These are phyloP conservation scores for Adiantum capillusveneris DNA, from an alignment of 75 land plant genomes.

Conservation along the genomic window DNA sequence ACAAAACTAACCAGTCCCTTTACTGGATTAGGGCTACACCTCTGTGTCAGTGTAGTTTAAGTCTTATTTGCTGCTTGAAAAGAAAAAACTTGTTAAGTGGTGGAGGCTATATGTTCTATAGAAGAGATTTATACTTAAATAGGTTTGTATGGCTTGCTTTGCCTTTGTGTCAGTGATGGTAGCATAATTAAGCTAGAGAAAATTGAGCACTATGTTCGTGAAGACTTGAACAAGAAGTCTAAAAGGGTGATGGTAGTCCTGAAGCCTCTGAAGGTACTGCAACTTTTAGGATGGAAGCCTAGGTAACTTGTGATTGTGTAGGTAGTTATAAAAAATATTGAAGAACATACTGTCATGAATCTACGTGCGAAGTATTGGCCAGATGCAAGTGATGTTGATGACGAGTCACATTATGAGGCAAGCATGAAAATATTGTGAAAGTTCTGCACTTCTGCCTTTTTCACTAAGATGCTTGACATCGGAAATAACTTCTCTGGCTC, in stretches of 20 bases:
- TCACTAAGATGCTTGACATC: neutral
- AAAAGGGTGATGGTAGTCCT: slow-evolving; percentile 88
- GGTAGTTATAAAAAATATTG: slow-evolving; percentile 89
- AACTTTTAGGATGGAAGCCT: neutral
- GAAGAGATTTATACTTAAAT: too few relatives aligned
- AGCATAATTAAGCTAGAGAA: slow-evolving; percentile 60
- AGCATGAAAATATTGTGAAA: neutral
- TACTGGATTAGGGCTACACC: too few relatives aligned
- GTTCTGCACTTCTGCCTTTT: neutral
- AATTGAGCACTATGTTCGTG: slow-evolving; percentile 81
- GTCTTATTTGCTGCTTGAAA: too few relatives aligned
- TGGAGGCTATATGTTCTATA: too few relatives aligned
- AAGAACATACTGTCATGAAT: slow-evolving; percentile 30
- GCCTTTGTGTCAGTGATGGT: slow-evolving; percentile 87
- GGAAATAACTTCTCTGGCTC: neutral
- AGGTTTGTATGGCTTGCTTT: too few relatives aligned
- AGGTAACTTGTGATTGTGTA: slow-evolving; percentile 24
- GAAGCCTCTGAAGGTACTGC: slow-evolving; percentile 74
- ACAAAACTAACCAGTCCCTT: too few relatives aligned
- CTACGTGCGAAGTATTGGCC: slow-evolving; percentile 93
- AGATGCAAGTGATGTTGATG: slow-evolving; percentile 70
- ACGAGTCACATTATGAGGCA: slow-evolving; percentile 60
- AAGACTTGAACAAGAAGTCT: slow-evolving; percentile 77
- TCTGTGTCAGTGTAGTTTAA: too few relatives aligned
- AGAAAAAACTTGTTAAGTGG: too few relatives aligned